Evolutionary conservation across 192 early-diverging fungal species (phyloP).

Genomic region (Paraglomus brasilianum): DNA sequence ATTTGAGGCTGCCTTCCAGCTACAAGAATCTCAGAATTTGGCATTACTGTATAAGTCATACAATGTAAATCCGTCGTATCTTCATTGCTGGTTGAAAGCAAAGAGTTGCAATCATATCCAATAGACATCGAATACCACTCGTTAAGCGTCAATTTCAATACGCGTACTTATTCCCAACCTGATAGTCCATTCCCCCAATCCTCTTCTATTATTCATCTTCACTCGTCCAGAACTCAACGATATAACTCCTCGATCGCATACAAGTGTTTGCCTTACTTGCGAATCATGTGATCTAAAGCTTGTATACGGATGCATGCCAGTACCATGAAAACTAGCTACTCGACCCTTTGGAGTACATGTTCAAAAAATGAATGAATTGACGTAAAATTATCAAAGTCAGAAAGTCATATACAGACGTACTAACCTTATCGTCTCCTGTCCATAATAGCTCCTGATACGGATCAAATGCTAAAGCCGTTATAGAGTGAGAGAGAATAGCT

Average conservation of each 20-base stretch:
- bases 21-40: conserved; percentile 56
- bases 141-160: not conserved
- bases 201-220: conserved; percentile 59
- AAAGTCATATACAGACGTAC: not conserved
- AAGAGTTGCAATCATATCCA: not conserved
- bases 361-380: not conserved
- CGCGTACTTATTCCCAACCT: conserved; percentile 38
- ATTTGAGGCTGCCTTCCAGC: conserved; percentile 59
- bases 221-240: conserved; percentile 60
- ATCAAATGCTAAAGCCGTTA: conserved; percentile 61
- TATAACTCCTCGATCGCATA: conserved; percentile 61
- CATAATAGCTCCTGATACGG: conserved; percentile 80
- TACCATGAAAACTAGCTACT: conserved; percentile 61
- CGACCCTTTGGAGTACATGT: conserved; percentile 53
- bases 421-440: conserved; percentile 80
- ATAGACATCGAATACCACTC: not conserved
- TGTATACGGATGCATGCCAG: conserved; percentile 68
- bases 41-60: conserved; percentile 52
- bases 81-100: conserved; percentile 41
- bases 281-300: conserved; percentile 64
- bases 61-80: conserved; percentile 51
- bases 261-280: conserved; percentile 65
- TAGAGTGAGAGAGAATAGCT: conserved; percentile 7
- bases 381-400: conserved; percentile 5
- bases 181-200: conserved; percentile 52